Conservation (phyloP, 768 basidiomycete genomes). For the Cystobasidium ongulense region DNA sequence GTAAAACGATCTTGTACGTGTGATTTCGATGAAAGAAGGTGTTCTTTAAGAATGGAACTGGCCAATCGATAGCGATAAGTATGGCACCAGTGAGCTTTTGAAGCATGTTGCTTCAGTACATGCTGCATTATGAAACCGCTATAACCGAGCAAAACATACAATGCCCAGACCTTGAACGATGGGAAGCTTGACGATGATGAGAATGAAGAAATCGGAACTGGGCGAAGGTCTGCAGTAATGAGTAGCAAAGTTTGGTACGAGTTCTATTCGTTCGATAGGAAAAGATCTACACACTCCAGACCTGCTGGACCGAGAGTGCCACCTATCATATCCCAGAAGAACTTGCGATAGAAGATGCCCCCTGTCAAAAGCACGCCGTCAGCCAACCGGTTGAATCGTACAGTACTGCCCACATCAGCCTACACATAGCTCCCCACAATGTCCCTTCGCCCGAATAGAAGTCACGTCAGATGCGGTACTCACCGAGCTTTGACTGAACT, state of each 20-base stretch:
- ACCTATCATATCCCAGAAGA: slow-evolving; percentile 92
- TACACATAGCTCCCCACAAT: background rate
- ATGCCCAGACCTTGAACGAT: slow-evolving; percentile 64
- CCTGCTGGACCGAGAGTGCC: slow-evolving; percentile 53
- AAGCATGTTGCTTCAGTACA: background rate
- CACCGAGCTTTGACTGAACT: background rate
- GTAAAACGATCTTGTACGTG: slow-evolving; percentile 53
- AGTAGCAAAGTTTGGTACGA: too few relatives aligned
- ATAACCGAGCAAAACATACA: slow-evolving; percentile 15
- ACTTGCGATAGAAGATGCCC: slow-evolving; percentile 78
- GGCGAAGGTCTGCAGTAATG: slow-evolving; percentile 57
- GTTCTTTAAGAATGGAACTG: slow-evolving; percentile 50
- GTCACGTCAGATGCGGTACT: background rate
- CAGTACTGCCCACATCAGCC: background rate
- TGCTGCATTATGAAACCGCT: too few relatives aligned
- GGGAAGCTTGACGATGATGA: slow-evolving; percentile 67
- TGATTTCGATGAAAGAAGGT: slow-evolving; percentile 34
- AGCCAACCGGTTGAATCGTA: background rate
- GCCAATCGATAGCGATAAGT: slow-evolving; percentile 64
- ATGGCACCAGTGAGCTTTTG: slow-evolving; percentile 51
- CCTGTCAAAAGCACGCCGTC: slow-evolving; percentile 35
- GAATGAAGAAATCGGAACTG: slow-evolving; percentile 58
- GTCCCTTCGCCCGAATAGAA: background rate
- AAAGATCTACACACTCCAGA: slow-evolving; percentile 39
- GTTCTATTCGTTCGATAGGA: too few relatives aligned